A percentile compares a stretch with the other conserved stretches of the same genome.
phyloP scores from a whole-genome alignment of 331 rosid species.

The Malus hybrid region DNA sequence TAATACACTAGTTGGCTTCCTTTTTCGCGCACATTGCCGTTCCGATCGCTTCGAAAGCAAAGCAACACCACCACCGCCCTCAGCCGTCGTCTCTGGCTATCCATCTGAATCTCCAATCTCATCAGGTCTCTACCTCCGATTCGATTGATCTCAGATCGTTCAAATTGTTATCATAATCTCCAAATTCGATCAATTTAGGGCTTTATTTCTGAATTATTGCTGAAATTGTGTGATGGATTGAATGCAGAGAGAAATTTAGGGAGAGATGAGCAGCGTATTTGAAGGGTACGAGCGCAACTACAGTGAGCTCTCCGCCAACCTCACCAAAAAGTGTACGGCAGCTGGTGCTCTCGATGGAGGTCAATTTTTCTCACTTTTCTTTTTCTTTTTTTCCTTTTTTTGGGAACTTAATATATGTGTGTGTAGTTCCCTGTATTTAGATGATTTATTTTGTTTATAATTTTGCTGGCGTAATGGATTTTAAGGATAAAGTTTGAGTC shows the following conservation, averaged over 20 bases:
- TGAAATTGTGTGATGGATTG: slow-evolving; percentile 13
- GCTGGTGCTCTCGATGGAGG: slow-evolving; percentile 79
- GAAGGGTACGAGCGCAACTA: slow-evolving; percentile 90
- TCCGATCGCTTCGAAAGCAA: not conserved
- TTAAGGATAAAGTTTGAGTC: not conserved
- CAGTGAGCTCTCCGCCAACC: slow-evolving; percentile 81
- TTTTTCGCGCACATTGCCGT: not conserved
- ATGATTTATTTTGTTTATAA: not conserved
- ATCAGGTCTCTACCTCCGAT: not conserved
- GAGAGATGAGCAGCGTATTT: slow-evolving; percentile 73
- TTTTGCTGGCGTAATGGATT: not conserved
- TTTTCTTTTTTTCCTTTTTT: not conserved
- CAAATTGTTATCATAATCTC: slow-evolving; percentile 30
- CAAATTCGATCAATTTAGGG: slow-evolving; percentile 10
- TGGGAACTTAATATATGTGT: not conserved
- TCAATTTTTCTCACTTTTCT: slow-evolving; percentile 1
- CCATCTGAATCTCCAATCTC: not conserved
- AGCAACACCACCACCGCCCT: not conserved
- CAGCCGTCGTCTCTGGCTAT: slow-evolving; percentile 7
- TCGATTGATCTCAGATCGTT: not conserved
- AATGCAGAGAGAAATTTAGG: slow-evolving; percentile 14
- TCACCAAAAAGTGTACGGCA: slow-evolving; percentile 63
- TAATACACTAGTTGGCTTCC: not conserved
- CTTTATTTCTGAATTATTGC: not conserved
- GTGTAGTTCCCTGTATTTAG: not conserved